Percentiles rank a stretch among this genome's conserved stretches.
These are phyloP conservation scores for Camelina neglecta DNA, from an alignment of 345 rosid genomes.

Conservation along the genomic window DNA sequence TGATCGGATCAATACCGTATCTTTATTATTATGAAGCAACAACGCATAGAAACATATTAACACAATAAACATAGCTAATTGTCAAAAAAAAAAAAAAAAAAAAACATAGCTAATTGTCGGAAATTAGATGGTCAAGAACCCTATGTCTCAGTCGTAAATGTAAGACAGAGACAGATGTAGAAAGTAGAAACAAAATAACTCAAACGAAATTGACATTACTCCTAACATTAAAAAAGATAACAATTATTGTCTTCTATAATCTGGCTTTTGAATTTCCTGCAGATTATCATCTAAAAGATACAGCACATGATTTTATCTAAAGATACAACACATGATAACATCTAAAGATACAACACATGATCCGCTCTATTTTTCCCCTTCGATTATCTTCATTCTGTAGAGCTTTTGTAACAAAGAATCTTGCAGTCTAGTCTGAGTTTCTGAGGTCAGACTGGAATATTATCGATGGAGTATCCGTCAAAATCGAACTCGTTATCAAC, in stretches of 20 bases:
- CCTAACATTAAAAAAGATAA: slow-evolving; percentile 22
- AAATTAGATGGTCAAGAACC: slow-evolving; percentile 33
- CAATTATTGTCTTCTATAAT: slow-evolving; percentile 4
- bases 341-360: slow-evolving; percentile 38
- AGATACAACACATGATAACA: too few species aligned
- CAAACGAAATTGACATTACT: slow-evolving; percentile 25
- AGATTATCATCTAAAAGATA: slow-evolving; percentile 1
- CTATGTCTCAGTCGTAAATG: slow-evolving; percentile 29
- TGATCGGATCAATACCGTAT: slow-evolving; percentile 10
- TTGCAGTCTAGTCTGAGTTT: slow-evolving; percentile 29
- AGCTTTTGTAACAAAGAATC: slow-evolving; percentile 21
- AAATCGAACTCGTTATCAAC: slow-evolving; percentile 75
- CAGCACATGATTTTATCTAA: neutral
- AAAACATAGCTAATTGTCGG: slow-evolving; percentile 28
- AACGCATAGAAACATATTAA: slow-evolving; percentile 22
- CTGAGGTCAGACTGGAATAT: slow-evolving; percentile 57
- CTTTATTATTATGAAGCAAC: slow-evolving; percentile 35
- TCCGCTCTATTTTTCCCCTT: neutral
- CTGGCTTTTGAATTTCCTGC: slow-evolving; percentile 32
- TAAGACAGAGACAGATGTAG: slow-evolving; percentile 17
- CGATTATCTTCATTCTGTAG: neutral
- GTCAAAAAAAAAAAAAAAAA: neutral
- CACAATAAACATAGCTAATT: slow-evolving; percentile 15
- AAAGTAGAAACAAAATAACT: slow-evolving; percentile 20
- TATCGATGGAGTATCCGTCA: slow-evolving; percentile 75